Conservation (phyloP, 2,329 filamentous ascomycete genomes). For the Alternaria gaisen region DNA sequence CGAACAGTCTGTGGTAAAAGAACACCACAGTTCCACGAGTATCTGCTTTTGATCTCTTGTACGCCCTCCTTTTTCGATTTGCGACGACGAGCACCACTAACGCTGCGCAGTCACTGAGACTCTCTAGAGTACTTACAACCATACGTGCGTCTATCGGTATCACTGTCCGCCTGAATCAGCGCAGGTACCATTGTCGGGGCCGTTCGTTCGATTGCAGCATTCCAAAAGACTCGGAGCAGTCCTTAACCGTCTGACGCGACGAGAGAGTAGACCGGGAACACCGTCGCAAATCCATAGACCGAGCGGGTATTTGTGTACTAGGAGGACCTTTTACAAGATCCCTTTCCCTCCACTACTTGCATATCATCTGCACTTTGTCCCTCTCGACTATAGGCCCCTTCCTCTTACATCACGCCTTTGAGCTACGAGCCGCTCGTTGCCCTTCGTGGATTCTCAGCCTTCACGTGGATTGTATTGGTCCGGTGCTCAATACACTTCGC, state of each 20-base stretch:
- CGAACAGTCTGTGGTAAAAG: constrained; percentile 48
- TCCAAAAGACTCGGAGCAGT: constrained; percentile 37
- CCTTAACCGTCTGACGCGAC: constrained; percentile 40
- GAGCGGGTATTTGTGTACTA: constrained; percentile 40
- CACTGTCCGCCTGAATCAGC: constrained; percentile 47
- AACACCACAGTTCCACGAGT: constrained; percentile 48
- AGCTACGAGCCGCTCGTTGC: constrained; percentile 46
- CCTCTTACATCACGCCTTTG: constrained; percentile 42
- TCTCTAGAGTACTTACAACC: constrained; percentile 55
- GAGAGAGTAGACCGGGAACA: constrained; percentile 42
- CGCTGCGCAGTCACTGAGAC: constrained; percentile 51
- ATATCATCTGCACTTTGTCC: constrained; percentile 47
- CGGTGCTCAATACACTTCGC: constrained; percentile 50
- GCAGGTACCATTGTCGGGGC: constrained; percentile 50
- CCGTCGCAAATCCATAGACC: constrained; percentile 39
- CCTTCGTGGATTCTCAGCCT: constrained; percentile 61
- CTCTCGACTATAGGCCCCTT: constrained; percentile 36
- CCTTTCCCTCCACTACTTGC: constrained; percentile 41
- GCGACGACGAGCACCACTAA: constrained; percentile 50
- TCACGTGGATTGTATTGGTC: constrained; percentile 61
- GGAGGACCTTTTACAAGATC: constrained; percentile 43
- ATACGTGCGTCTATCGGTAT: constrained; percentile 56
- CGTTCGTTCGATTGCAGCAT: constrained; percentile 37
- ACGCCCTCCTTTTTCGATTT: constrained; percentile 51
- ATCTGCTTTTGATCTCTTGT: constrained; percentile 51